Percentiles rank a stretch among this genome's conserved stretches.
Conservation (phyloP, 129 eudicot species). For the Gnaphalium uliginosum region DNA sequence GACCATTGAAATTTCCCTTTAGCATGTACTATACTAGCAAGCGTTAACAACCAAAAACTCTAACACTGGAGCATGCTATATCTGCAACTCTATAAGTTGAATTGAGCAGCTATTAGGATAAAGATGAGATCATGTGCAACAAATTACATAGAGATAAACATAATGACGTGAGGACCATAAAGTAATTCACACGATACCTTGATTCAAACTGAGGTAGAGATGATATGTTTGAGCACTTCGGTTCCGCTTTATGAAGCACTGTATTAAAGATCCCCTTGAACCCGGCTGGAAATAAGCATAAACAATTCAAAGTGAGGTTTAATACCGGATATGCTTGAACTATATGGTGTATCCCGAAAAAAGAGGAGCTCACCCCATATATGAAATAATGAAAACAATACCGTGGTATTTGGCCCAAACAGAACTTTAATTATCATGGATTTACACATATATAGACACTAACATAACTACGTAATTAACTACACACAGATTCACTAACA, state of each 20-base stretch:
- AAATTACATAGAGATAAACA: conserved; percentile 9
- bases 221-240: conserved; percentile 68
- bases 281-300: conserved; percentile 70
- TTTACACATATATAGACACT: not conserved
- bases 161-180: not conserved
- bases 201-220: conserved; percentile 67
- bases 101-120: not conserved
- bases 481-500: not conserved
- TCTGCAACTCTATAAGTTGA: not conserved
- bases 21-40: not conserved
- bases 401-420: not conserved
- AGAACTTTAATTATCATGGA: not conserved
- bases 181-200: conserved; percentile 39
- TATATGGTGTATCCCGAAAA: not conserved
- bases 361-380: not conserved
- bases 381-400: not conserved
- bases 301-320: not conserved
- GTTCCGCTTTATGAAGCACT: conserved; percentile 78
- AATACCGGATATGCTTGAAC: not conserved
- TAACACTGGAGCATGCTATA: conserved; percentile 1
- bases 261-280: conserved; percentile 69
- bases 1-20: not conserved
- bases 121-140: not conserved
- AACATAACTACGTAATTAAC: not conserved
- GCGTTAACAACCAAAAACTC: not conserved